Evolutionary conservation across 2,329 filamentous ascomycete genomes (phyloP), one percentile per base, ranked within the genome.

Genomic region (Cercospora canescens): DNA sequence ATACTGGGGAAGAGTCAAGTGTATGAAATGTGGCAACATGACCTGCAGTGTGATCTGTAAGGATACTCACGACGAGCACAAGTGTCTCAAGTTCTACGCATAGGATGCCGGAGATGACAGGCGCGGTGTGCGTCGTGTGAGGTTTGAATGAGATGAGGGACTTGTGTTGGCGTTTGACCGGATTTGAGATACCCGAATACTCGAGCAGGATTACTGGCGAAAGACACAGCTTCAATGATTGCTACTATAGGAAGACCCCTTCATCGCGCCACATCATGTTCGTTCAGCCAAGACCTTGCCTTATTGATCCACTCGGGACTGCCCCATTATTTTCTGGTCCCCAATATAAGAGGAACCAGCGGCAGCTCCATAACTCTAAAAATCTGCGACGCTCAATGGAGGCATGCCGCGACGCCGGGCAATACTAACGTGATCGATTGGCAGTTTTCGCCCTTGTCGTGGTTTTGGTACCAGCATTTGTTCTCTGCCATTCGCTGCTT

Each of bases 31-130:
- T 79, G 91, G 91, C n/a, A 86, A 86, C 54, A 84, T 89, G 72
- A 88, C 92, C n/a, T 94, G 91, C 76, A 91, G 90, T 41, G 78
- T 94, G 70, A 89, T 91, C 66, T 94, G 91, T 73, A 83, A 93
- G 72, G 87, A 88, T 74, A 83, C 85, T 68, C 91, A 94, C 77
- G 85, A 88, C 62, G 89, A 91, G 77, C 90, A 91, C 72, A 90
- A 89, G 71, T 85, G 92, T 68, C 86, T 87, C 65, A 82, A 89
- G 73, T 78, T 79, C 64, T 79, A 78, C 66, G 76, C 75, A 62
- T 78, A 66, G 63, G 50, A 62, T 55, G 63, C 58, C 58, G 58
- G 63, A 41, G 55, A 26, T 34, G 39, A 34, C 6, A 65, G 58
- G 58, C 50, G 63, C 52, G 18, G 35, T 52, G 63, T 37, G 57